Percentiles rank a stretch among this genome's conserved stretches.
phyloP scores from a whole-genome alignment of 192 early-diverging fungal species.

The Jimgerdemannia lactiflua region DNA sequence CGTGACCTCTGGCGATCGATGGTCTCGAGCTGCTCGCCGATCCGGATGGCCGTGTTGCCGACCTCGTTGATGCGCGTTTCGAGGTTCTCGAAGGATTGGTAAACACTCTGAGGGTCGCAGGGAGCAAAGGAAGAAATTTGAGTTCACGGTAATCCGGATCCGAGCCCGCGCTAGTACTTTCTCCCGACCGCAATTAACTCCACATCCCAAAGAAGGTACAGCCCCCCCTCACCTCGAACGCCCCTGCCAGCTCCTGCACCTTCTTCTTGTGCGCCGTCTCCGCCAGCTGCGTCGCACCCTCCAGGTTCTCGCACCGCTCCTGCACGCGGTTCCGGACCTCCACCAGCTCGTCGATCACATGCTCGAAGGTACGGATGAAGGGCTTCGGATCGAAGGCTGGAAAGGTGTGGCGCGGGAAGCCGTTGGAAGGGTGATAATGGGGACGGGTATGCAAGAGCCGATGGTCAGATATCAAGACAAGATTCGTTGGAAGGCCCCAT shows the following conservation, averaged over 20 bases:
- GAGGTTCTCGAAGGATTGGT: conserved; percentile 82
- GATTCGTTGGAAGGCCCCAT: background rate
- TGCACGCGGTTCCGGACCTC: conserved; percentile 73
- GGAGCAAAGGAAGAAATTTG: background rate
- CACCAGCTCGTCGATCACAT: conserved; percentile 78
- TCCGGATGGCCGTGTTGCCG: conserved; percentile 93
- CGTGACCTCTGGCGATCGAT: conserved; percentile 90
- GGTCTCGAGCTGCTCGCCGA: conserved; percentile 97
- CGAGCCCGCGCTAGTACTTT: no score
- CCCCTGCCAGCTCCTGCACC: conserved; percentile 71
- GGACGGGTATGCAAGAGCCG: background rate
- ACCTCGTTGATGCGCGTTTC: conserved; percentile 90
- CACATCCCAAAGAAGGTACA: no score
- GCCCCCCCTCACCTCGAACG: conserved; percentile 64
- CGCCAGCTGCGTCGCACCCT: conserved; percentile 69
- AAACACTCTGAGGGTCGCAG: conserved; percentile 66
- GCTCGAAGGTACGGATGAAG: conserved; percentile 90
- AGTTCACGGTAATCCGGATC: background rate
- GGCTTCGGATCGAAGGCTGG: conserved; percentile 84
- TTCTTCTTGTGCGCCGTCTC: conserved; percentile 75
- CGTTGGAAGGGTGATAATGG: conserved; percentile 1
- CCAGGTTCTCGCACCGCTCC: conserved; percentile 81
- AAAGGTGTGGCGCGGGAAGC: conserved; percentile 16
- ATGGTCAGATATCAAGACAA: background rate
- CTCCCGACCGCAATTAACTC: no score